Evolutionary conservation across 352 stramenopile species (phyloP).

Genomic region (Elongisporangium senticosum): DNA sequence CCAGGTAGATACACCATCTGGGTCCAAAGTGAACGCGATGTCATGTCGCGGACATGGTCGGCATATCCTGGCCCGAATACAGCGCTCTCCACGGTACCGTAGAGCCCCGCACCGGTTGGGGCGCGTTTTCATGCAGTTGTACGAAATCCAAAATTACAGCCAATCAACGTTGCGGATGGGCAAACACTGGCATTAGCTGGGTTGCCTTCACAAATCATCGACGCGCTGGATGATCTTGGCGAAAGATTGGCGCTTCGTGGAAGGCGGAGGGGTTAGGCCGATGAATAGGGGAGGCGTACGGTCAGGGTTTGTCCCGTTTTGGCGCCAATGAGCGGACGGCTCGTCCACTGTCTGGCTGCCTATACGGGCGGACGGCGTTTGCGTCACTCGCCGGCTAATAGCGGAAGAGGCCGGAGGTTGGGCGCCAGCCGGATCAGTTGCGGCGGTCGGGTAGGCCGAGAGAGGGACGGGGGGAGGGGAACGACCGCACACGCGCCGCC

Average conservation of each 20-base stretch:
- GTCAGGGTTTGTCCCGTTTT: neutral
- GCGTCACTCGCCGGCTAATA: neutral
- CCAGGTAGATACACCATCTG: neutral
- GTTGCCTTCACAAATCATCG: neutral
- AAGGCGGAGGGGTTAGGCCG: slow-evolving; percentile 1
- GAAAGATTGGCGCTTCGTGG: neutral
- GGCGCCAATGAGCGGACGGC: neutral
- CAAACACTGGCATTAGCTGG: neutral
- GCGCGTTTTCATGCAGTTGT: neutral
- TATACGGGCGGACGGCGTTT: neutral
- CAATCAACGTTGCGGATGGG: neutral
- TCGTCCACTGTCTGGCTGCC: neutral
- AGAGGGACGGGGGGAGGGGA: neutral
- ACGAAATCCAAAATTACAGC: neutral
- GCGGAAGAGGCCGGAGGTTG: neutral
- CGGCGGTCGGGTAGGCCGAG: neutral
- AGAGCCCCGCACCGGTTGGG: neutral
- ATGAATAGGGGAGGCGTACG: slow-evolving; percentile 4
- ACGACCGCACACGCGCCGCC: neutral
- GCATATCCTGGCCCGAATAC: neutral
- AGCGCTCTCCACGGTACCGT: neutral
- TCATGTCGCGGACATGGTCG: neutral
- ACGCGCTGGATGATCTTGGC: neutral
- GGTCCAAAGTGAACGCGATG: neutral
- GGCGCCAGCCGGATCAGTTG: neutral